These are phyloP conservation scores for Helianthus tuberosus DNA, from an alignment of 129 eudicot genomes.

Conservation along the genomic window DNA sequence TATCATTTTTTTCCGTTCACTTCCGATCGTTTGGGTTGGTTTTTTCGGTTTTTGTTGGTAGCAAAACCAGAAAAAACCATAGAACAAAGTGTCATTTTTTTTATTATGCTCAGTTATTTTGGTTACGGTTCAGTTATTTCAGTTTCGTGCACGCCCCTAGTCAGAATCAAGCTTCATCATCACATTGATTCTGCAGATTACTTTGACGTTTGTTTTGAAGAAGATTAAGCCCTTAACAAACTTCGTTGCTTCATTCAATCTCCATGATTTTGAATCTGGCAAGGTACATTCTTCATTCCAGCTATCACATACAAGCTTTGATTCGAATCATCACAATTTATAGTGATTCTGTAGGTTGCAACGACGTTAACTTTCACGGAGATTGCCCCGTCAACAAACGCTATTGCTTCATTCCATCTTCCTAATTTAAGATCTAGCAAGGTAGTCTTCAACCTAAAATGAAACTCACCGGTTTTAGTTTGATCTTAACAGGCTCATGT, in stretches of 20 bases:
- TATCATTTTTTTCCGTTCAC: too few species aligned
- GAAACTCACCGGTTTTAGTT: too few species aligned
- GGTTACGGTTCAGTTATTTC: too few species aligned
- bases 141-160: too few species aligned
- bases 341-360: slow-evolving; percentile 34
- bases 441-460: slow-evolving; percentile 22
- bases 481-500: too few species aligned
- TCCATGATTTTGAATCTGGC: slow-evolving; percentile 15
- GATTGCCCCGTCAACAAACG: slow-evolving; percentile 35
- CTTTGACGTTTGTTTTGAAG: slow-evolving; percentile 1
- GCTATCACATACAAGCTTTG: neutral
- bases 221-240: slow-evolving; percentile 18
- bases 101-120: too few species aligned
- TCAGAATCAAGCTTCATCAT: neutral
- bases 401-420: slow-evolving; percentile 30
- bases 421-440: slow-evolving; percentile 40
- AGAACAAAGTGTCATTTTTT: too few species aligned
- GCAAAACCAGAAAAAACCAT: too few species aligned
- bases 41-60: too few species aligned
- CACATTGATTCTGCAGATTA: slow-evolving; percentile 19
- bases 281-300: slow-evolving; percentile 13
- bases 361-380: slow-evolving; percentile 30
- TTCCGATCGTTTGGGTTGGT: too few species aligned
- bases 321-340: slow-evolving; percentile 32
- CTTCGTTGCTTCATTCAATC: slow-evolving; percentile 6